Percentiles rank a stretch among this genome's conserved stretches.
These are phyloP conservation scores for Pichia membranifaciens DNA, from an alignment of 805 yeast species.

Conservation along the genomic window DNA sequence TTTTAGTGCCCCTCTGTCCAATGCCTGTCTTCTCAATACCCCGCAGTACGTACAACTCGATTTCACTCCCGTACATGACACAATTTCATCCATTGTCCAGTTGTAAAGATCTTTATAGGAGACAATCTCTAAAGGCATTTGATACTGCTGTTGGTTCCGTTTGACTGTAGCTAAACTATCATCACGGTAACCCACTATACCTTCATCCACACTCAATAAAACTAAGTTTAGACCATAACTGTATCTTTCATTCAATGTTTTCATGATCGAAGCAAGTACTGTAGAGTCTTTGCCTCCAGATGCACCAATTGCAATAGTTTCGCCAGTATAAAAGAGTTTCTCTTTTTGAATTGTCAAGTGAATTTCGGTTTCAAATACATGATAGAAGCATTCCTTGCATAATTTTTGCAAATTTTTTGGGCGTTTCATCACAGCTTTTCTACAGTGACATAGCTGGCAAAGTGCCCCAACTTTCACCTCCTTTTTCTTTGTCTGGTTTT, in stretches of 20 bases:
- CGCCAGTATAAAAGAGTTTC: slow-evolving; percentile 71
- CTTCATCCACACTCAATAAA: slow-evolving; percentile 87
- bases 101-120: slow-evolving; percentile 85
- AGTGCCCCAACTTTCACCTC: slow-evolving; percentile 37
- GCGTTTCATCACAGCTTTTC: slow-evolving; percentile 82
- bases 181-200: slow-evolving; percentile 94
- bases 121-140: slow-evolving; percentile 40
- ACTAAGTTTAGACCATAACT: slow-evolving; percentile 83
- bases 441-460: slow-evolving; percentile 78
- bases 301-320: slow-evolving; percentile 93
- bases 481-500: slow-evolving; percentile 15
- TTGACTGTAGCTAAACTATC: slow-evolving; percentile 96
- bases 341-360: slow-evolving; percentile 79
- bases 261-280: slow-evolving; percentile 82
- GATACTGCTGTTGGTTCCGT: slow-evolving; percentile 73
- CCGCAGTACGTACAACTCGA: slow-evolving; percentile 98
- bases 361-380: slow-evolving; percentile 90
- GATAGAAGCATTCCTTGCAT: slow-evolving; percentile 85
- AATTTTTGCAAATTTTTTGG: slow-evolving; percentile 89
- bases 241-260: slow-evolving; percentile 81
- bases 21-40: slow-evolving; percentile 90
- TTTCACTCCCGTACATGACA: slow-evolving; percentile 86
- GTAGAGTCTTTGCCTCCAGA: slow-evolving; percentile 99
- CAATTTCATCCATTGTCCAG: slow-evolving; percentile 99
- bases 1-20: slow-evolving; percentile 91